Conservation (phyloP, 148 eudicot genomes). For the Rhododendron williamsianum region DNA sequence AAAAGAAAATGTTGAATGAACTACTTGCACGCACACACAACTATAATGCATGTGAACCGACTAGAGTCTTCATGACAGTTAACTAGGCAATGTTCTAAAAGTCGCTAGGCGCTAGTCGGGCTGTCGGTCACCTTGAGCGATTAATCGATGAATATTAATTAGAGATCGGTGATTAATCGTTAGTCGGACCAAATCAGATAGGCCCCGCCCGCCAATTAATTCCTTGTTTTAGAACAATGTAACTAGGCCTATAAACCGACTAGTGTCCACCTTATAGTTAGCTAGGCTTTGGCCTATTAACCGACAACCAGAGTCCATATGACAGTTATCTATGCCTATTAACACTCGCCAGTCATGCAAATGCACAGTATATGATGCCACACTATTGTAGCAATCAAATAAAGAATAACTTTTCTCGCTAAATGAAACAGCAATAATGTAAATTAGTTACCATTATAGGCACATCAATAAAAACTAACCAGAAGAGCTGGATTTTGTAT, state of each 20-base stretch:
- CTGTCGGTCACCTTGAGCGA: too few relatives aligned
- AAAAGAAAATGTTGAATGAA: background rate
- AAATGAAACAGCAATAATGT: background rate
- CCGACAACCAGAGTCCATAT: background rate
- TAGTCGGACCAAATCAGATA: too few relatives aligned
- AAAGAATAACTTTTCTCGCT: background rate
- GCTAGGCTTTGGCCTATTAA: background rate
- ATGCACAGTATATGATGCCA: background rate
- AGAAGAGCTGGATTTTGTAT: constrained; percentile 26
- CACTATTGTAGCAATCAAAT: background rate
- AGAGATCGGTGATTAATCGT: too few relatives aligned
- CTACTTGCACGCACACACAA: background rate
- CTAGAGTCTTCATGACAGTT: background rate
- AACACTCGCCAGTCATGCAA: background rate
- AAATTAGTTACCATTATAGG: background rate
- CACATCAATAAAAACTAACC: constrained; percentile 35
- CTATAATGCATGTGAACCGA: background rate
- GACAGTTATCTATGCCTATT: background rate
- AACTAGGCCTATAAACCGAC: background rate
- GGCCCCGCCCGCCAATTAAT: too few relatives aligned
- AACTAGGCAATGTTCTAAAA: background rate
- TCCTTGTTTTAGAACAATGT: too few relatives aligned
- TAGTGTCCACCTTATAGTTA: background rate
- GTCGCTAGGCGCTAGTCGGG: too few relatives aligned
- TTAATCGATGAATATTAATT: too few relatives aligned